phyloP scores from a whole-genome alignment of 2,329 filamentous ascomycete species.

The Cytospora schulzeri region DNA sequence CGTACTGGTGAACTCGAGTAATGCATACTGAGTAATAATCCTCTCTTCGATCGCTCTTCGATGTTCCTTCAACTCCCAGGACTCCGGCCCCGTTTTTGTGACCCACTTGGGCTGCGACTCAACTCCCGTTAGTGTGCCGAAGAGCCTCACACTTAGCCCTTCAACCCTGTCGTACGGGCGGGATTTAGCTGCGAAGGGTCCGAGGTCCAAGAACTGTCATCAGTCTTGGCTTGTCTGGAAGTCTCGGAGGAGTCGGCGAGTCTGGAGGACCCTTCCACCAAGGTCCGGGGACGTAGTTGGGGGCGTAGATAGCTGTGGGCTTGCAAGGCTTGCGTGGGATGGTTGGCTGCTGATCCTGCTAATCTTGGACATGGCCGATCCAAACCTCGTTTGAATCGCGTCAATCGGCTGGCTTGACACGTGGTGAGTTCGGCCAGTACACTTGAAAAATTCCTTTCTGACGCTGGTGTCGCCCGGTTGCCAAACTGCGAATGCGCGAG shows the following conservation, averaged over 20 bases:
- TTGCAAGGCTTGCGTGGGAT: conserved; percentile 2
- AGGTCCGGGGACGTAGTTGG: too few species aligned
- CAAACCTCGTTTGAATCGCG: conserved; percentile 7
- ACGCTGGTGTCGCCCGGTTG: neutral
- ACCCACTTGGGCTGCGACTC: neutral
- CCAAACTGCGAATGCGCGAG: neutral
- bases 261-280: too few species aligned
- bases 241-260: too few species aligned
- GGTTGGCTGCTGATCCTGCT: neutral
- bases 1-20: neutral
- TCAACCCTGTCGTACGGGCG: neutral
- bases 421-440: conserved; percentile 12
- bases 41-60: neutral
- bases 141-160: neutral
- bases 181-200: neutral
- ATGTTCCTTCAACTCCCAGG: neutral
- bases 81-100: neutral
- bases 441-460: neutral
- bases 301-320: neutral
- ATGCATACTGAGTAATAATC: neutral
- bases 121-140: conserved; percentile 13
- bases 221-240: too few species aligned
- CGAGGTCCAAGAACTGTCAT: too few species aligned
- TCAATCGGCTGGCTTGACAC: conserved; percentile 11
- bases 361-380: conserved; percentile 1